Evolutionary conservation across 805 yeast genomes (phyloP), one percentile per base, ranked within the genome.

Genomic region (Zygotorulaspora danielsina): DNA sequence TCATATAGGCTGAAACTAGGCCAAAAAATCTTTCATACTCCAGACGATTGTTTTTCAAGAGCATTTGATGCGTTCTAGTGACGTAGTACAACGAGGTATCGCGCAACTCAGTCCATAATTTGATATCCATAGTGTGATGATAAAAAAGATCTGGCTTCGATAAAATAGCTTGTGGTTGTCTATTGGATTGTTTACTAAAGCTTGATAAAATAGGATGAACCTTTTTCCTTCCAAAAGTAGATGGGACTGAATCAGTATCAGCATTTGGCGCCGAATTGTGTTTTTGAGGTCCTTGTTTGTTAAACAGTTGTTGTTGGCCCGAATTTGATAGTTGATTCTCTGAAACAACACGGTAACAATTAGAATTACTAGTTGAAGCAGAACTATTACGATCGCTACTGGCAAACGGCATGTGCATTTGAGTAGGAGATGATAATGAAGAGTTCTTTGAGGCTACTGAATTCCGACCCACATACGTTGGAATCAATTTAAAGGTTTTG

Each of bases 71-170:
- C 0, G 78, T 61, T 41, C 73, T 55, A 18, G 72, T 74, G 10
- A 79, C 59, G 32, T 75, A 66, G 46, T 65, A 71, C 11, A 69
- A 58, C 34, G 79, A 69, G 5, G 70, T 65, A 34, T 71, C 73
- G 31, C 69, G 65, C 28, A 81, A 57, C 16, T 71, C 76, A 3
- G 75, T 65, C 90, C 90, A 84, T 8, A 69, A 66, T 15, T 68
- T 63, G 17, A 81, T 64, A 55, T 84, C 90, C 8, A 73, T 60
- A 9, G 78, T 72, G 42, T 79, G 79, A 40, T 69, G 69, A 53
- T 79, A 80, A 54, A 81, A 82, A 7, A 76, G 45, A 8, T 63
- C 70, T 4, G 69, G 68, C 32, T 50, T 48, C 2, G 62, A 38
- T 22, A 53, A 50, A 38, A 53, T 59, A 46, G 54, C 58, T 51